phyloP scores from a whole-genome alignment of 2,329 filamentous ascomycete species.

The Akanthomyces lecanii region DNA sequence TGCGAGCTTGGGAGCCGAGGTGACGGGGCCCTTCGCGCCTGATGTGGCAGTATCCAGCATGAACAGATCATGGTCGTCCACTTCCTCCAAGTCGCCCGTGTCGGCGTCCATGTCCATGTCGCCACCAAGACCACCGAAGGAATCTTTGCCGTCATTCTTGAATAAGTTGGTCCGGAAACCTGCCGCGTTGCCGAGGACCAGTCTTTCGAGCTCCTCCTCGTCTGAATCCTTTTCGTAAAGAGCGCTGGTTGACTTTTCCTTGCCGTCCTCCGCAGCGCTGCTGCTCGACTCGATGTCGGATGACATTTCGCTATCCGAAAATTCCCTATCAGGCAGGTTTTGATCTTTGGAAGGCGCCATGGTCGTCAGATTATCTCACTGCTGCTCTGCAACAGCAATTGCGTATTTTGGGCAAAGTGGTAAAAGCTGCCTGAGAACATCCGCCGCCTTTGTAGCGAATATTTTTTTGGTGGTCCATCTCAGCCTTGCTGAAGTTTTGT shows the following conservation, averaged over 20 bases:
- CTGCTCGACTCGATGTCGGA: constrained; percentile 22
- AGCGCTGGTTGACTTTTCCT: constrained; percentile 19
- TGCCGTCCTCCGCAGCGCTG: constrained; percentile 27
- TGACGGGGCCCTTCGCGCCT: constrained; percentile 29
- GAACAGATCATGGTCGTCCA: constrained; percentile 78
- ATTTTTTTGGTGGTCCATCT: constrained; percentile 28
- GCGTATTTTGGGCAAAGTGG: constrained; percentile 10
- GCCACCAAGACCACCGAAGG: constrained; percentile 34
- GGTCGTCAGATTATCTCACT: constrained; percentile 19
- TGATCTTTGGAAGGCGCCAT: constrained; percentile 32
- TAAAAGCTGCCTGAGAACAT: constrained; percentile 17
- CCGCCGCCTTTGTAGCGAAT: constrained; percentile 24
- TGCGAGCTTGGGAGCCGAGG: constrained; percentile 21
- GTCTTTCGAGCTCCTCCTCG: constrained; percentile 78
- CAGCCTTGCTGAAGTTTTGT: constrained; percentile 27
- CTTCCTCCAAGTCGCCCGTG: constrained; percentile 52
- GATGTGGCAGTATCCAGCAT: constrained; percentile 68
- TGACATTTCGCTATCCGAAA: constrained; percentile 23
- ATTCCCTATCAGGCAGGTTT: constrained; percentile 28
- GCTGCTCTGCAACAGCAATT: constrained; percentile 17
- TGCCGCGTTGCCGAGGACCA: constrained; percentile 84
- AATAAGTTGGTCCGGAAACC: constrained; percentile 75
- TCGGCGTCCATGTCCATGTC: constrained; percentile 44
- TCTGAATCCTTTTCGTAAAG: constrained; percentile 68
- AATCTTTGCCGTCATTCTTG: constrained; percentile 30